Conservation (phyloP, 106 monocot species). For the Dendrobium officinale region DNA sequence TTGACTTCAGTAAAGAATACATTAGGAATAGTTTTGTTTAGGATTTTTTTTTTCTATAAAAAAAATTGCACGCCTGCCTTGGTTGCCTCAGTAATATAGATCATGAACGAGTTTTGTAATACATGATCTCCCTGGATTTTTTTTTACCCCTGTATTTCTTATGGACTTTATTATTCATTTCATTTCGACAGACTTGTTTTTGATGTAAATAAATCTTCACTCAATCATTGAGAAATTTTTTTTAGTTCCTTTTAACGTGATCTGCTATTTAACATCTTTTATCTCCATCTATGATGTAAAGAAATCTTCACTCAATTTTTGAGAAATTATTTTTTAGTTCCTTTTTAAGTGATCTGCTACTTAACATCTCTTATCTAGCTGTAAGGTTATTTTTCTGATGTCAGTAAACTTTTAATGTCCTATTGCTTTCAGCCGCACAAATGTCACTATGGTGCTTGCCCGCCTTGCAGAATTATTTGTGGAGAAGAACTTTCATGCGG, state of each 20-base stretch:
- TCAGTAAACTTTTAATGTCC: not conserved
- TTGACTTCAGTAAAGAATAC: not conserved
- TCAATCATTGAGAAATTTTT: not conserved
- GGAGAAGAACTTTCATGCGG: slow-evolving; percentile 63
- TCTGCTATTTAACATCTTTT: not conserved
- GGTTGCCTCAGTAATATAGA: not conserved
- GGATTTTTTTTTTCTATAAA: not conserved
- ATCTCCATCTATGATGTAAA: not conserved
- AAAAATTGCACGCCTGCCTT: not conserved
- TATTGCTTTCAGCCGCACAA: slow-evolving; percentile 58
- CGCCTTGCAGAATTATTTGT: slow-evolving; percentile 73
- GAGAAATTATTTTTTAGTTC: not conserved
- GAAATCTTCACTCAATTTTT: not conserved
- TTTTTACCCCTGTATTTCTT: not conserved
- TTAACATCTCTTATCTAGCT: not conserved
- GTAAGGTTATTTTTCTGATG: not conserved
- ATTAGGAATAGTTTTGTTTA: not conserved
- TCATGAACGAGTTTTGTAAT: not conserved
- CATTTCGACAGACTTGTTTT: not conserved
- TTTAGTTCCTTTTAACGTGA: not conserved
- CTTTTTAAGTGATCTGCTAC: not conserved
- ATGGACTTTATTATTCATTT: not conserved
- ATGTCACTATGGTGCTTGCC: slow-evolving; percentile 98
- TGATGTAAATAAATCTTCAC: not conserved
- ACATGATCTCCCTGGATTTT: not conserved